Conservation (phyloP, 139 green algal species). For the Chlorella ohadii region DNA sequence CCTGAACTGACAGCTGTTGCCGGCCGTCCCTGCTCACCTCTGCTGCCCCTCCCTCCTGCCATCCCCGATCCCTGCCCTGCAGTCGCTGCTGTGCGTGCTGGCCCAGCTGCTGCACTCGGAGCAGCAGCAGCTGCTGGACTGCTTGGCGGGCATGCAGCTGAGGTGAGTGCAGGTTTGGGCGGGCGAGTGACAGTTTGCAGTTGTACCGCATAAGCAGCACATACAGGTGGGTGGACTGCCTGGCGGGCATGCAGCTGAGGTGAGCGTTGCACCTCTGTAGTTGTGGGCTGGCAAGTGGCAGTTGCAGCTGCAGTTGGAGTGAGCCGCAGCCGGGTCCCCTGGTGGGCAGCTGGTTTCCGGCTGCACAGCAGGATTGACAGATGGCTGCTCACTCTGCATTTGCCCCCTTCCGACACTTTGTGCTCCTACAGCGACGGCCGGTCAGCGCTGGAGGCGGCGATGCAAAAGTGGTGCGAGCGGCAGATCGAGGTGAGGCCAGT, state of each 20-base stretch:
- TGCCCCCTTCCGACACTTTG: background rate
- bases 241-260: background rate
- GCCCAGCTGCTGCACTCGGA: conserved; percentile 50
- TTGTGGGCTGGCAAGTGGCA: too few species aligned
- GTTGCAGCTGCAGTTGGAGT: too few species aligned
- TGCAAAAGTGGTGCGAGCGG: conserved; percentile 65
- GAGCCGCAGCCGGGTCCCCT: too few species aligned
- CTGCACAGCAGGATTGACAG: too few species aligned
- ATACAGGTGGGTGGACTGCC: background rate
- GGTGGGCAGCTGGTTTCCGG: too few species aligned
- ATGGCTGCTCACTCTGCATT: background rate
- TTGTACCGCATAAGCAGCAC: background rate
- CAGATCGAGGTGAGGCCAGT: conserved; percentile 56
- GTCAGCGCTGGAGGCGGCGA: conserved; percentile 33
- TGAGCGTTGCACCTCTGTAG: too few species aligned
- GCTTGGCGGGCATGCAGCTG: conserved; percentile 43
- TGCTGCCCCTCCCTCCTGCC: too few species aligned
- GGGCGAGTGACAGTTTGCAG: background rate
- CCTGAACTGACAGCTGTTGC: too few species aligned
- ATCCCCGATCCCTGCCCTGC: too few species aligned
- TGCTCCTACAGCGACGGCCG: conserved; percentile 4
- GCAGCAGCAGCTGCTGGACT: conserved; percentile 51
- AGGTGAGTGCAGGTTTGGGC: background rate
- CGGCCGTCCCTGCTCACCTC: too few species aligned
- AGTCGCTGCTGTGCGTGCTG: conserved; percentile 63